Conservation (phyloP, 2,329 filamentous ascomycete genomes). For the Xylaria polymorpha region DNA sequence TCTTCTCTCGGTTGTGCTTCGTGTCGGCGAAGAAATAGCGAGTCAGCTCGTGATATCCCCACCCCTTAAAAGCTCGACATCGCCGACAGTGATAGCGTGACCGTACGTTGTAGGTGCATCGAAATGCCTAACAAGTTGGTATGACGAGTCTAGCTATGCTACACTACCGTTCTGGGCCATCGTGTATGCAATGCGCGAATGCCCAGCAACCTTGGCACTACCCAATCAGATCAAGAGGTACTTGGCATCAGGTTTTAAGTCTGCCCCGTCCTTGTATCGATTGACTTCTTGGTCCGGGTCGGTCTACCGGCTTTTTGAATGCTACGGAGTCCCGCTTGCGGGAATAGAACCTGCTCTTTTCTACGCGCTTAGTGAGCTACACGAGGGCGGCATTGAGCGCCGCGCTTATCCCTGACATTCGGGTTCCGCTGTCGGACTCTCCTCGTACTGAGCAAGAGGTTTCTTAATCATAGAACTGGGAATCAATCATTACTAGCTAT, state of each 20-base stretch:
- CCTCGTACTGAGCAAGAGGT: conserved; percentile 9
- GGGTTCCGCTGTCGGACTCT: background rate
- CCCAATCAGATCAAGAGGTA: conserved; percentile 19
- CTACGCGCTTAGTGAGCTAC: conserved; percentile 16
- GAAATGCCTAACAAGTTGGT: too few species aligned
- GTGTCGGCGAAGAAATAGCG: conserved; percentile 15
- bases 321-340: conserved; percentile 17
- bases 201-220: conserved; percentile 15
- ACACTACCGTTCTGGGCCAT: background rate
- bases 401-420: conserved; percentile 3
- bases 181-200: conserved; percentile 16
- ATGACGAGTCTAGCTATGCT: background rate
- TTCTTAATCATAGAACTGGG: background rate
- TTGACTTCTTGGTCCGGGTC: conserved; percentile 4
- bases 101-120: background rate
- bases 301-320: conserved; percentile 16
- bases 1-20: conserved; percentile 10
- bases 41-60: conserved; percentile 1
- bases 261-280: background rate
- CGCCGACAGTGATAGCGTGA: conserved; percentile 2
- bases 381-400: conserved; percentile 13
- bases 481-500: background rate
- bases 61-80: background rate
- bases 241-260: background rate
- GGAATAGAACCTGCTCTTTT: conserved; percentile 16